Evolutionary conservation across 805 yeast genomes (phyloP).

Genomic region (Pichia pseudocactophila): DNA sequence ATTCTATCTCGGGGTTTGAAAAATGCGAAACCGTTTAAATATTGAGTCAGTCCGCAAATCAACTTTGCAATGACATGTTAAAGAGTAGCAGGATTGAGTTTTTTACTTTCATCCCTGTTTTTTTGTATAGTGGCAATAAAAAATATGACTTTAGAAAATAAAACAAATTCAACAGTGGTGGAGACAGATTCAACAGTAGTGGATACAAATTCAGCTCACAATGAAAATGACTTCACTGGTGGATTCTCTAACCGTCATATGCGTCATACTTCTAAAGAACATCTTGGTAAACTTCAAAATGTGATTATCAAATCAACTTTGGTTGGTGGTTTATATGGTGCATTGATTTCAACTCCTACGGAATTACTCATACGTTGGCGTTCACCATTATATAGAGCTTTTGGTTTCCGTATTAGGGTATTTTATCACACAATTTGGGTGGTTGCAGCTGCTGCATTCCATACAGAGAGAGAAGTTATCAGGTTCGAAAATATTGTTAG

Average conservation of each 20-base stretch:
- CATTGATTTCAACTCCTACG: conserved; percentile 30
- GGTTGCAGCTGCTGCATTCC: conserved; percentile 29
- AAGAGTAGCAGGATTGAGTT: no score
- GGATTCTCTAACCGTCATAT: conserved; percentile 14
- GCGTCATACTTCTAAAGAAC: conserved; percentile 15
- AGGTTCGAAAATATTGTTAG: conserved; percentile 25
- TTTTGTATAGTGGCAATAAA: no score
- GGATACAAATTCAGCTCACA: background rate
- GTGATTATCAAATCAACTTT: conserved; percentile 27
- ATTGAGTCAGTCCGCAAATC: no score
- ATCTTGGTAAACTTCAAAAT: conserved; percentile 19
- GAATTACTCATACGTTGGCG: conserved; percentile 29
- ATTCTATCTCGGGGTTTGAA: no score
- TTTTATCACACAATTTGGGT: conserved; percentile 32
- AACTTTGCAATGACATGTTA: no score
- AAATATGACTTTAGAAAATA: no score
- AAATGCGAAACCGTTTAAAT: no score
- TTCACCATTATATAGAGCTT: conserved; percentile 30
- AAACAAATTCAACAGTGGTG: background rate
- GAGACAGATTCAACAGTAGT: background rate
- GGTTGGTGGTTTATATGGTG: conserved; percentile 30
- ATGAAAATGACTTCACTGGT: conserved; percentile 13
- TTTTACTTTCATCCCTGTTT: no score
- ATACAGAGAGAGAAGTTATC: conserved; percentile 29
- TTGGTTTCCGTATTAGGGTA: conserved; percentile 29